phyloP scores from a whole-genome alignment of 495 filamentous ascomycete genomes.

The Neurospora sp. region DNA sequence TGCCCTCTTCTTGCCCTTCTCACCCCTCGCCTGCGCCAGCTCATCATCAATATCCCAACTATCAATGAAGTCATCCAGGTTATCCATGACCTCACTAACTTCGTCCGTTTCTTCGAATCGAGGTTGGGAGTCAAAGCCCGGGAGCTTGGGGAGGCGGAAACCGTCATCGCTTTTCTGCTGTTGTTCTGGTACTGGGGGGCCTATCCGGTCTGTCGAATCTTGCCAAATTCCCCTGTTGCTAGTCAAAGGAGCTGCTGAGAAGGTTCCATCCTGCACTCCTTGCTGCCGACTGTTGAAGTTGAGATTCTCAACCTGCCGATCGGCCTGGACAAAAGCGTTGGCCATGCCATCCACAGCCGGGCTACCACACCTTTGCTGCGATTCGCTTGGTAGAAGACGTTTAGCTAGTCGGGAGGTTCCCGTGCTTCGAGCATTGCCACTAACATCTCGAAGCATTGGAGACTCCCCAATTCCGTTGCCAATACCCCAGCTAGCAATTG shows the following conservation, averaged over 20 bases:
- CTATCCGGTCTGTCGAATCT: not conserved
- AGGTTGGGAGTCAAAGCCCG: not conserved
- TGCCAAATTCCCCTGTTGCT: no score
- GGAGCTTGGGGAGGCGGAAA: not conserved
- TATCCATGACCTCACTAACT: constrained; percentile 31
- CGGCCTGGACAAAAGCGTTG: constrained; percentile 23
- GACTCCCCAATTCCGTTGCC: not conserved
- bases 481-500: not conserved
- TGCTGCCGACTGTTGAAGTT: not conserved
- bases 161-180: constrained; percentile 7
- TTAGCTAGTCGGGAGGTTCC: not conserved
- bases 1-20: constrained; percentile 5
- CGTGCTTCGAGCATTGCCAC: not conserved
- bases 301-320: not conserved
- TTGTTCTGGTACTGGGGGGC: constrained; percentile 8
- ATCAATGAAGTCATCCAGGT: constrained; percentile 32
- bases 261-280: not conserved
- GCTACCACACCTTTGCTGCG: constrained; percentile 27
- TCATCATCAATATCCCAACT: constrained; percentile 32
- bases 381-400: constrained; percentile 29
- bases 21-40: constrained; percentile 17
- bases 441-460: not conserved
- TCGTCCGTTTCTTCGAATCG: constrained; percentile 15
- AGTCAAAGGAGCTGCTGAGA: no score
- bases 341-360: constrained; percentile 34